Conservation (phyloP, 2,329 filamentous ascomycete species). For the Polychaeton citri region DNA sequence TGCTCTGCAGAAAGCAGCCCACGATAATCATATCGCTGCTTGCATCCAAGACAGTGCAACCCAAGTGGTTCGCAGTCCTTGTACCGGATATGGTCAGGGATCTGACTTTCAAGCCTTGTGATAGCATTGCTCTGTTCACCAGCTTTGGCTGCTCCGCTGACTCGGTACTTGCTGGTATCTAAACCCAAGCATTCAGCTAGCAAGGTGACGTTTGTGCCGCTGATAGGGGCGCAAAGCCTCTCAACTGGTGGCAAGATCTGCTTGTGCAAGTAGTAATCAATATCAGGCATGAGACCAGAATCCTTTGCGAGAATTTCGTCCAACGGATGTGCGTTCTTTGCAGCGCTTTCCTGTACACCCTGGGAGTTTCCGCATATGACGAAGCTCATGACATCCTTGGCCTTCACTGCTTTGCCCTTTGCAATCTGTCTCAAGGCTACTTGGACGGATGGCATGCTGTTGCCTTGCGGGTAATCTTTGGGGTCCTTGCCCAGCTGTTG, state of each 20-base stretch:
- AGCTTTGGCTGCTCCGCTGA: conserved; percentile 43
- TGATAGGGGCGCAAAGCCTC: conserved; percentile 90
- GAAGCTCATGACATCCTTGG: conserved; percentile 92
- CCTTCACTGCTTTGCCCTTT: conserved; percentile 74
- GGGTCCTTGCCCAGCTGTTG: conserved; percentile 94
- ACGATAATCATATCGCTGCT: conserved; percentile 57
- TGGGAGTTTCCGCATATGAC: conserved; percentile 65
- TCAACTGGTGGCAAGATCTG: conserved; percentile 97
- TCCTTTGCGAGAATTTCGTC: conserved; percentile 72
- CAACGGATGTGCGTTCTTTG: conserved; percentile 79
- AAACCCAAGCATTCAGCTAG: conserved; percentile 89
- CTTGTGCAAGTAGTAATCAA: conserved; percentile 98
- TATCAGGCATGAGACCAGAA: conserved; percentile 64
- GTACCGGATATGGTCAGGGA: conserved; percentile 84
- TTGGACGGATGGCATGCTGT: conserved; percentile 93
- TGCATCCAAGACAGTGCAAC: conserved; percentile 73
- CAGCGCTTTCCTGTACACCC: conserved; percentile 53
- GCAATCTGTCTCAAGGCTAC: conserved; percentile 81
- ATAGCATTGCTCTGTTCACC: conserved; percentile 53
- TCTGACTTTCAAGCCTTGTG: conserved; percentile 83
- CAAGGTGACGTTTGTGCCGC: conserved; percentile 77
- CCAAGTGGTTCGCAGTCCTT: conserved; percentile 62
- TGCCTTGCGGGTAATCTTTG: conserved; percentile 84
- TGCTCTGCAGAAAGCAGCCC: conserved; percentile 45
- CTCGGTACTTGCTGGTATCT: conserved; percentile 75